Percentiles rank a stretch among this genome's conserved stretches.
Conservation (phyloP, 768 basidiomycete species). For the Kwoniella pini region DNA sequence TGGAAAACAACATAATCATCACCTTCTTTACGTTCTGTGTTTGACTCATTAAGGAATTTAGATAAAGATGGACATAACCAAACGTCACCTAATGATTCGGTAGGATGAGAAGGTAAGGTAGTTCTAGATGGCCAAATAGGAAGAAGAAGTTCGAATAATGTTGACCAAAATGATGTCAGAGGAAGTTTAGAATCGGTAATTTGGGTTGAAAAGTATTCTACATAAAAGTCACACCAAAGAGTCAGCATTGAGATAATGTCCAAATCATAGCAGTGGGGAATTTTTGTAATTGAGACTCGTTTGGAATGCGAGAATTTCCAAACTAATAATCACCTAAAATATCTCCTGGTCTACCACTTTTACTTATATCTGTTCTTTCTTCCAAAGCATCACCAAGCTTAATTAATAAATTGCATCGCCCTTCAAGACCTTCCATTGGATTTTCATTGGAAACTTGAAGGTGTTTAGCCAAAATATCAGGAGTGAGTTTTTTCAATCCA, state of each 20-base stretch:
- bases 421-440: constrained; percentile 87
- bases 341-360: constrained; percentile 72
- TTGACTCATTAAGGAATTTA: constrained; percentile 24
- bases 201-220: constrained; percentile 21
- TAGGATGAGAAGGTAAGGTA: constrained; percentile 59
- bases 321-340: constrained; percentile 64
- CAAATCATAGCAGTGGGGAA: no score
- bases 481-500: constrained; percentile 68
- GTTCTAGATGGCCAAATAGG: constrained; percentile 85
- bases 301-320: no score
- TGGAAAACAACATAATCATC: constrained; percentile 88
- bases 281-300: no score
- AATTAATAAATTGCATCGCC: constrained; percentile 73
- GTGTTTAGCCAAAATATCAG: constrained; percentile 63
- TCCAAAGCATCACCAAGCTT: constrained; percentile 73
- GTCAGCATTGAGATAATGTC: no score
- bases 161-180: constrained; percentile 75
- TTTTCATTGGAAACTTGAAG: constrained; percentile 78
- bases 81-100: constrained; percentile 80
- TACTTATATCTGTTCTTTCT: constrained; percentile 68
- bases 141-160: constrained; percentile 76
- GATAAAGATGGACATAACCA: constrained; percentile 74
- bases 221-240: neutral
- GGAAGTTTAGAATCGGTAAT: constrained; percentile 59
- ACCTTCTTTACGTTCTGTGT: constrained; percentile 57